Percentiles rank a stretch among this genome's conserved stretches.
phyloP scores from a whole-genome alignment of 23 red algal species.

The Cyanidium caldarium region DNA sequence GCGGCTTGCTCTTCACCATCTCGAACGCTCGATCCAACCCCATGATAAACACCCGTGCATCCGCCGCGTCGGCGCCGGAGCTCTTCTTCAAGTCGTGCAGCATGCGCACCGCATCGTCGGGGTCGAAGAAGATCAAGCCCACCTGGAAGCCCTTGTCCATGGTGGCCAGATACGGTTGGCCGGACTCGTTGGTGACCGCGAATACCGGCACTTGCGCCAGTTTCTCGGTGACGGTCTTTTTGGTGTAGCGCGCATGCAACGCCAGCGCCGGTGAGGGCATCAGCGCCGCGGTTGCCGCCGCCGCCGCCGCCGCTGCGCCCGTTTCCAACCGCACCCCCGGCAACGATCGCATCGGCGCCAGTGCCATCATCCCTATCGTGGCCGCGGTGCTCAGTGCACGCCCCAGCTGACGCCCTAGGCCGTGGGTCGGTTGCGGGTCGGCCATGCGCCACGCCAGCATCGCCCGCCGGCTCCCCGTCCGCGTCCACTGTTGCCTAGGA shows the following conservation, averaged over 20 bases:
- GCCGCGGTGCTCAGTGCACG: no score
- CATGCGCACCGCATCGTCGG: constrained; percentile 71
- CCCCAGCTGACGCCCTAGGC: no score
- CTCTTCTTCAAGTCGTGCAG: constrained; percentile 70
- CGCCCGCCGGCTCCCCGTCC: no score
- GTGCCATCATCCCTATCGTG: no score
- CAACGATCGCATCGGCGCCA: no score
- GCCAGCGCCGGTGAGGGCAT: constrained; percentile 14
- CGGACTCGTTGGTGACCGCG: constrained; percentile 82
- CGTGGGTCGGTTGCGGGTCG: no score
- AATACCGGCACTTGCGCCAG: constrained; percentile 92
- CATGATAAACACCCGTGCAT: constrained; percentile 85
- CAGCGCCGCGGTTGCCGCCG: neutral
- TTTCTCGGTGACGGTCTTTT: constrained; percentile 68
- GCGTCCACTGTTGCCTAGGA: no score
- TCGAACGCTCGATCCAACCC: constrained; percentile 90
- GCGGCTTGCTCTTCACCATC: constrained; percentile 88
- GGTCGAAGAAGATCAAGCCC: constrained; percentile 88
- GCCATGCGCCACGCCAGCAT: no score
- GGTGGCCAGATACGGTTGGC: constrained; percentile 91
- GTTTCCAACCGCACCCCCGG: neutral
- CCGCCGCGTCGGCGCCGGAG: constrained; percentile 30
- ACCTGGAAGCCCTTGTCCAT: constrained; percentile 61
- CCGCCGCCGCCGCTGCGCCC: neutral
- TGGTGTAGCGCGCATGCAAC: constrained; percentile 37